phyloP scores from a whole-genome alignment of 2,329 filamentous ascomycete species.

The Orbilia javanica region DNA sequence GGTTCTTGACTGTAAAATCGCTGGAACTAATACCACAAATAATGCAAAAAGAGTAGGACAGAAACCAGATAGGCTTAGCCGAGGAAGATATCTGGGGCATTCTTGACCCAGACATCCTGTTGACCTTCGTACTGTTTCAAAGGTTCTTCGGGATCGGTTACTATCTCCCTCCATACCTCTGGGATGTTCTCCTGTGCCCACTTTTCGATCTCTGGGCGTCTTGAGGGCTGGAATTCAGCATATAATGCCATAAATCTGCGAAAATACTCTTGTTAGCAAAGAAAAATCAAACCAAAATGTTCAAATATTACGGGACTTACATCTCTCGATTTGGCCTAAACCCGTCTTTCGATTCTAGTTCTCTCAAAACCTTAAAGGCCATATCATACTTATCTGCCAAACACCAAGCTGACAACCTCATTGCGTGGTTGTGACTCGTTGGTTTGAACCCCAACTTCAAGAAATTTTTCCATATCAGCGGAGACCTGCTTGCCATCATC shows the following conservation, averaged over 20 bases:
- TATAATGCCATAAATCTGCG: slow-evolving; percentile 54
- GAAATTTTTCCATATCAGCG: slow-evolving; percentile 78
- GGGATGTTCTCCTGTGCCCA: slow-evolving; percentile 80
- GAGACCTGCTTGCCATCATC: slow-evolving; percentile 72
- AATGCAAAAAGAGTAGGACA: slow-evolving; percentile 6
- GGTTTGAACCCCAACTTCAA: slow-evolving; percentile 82
- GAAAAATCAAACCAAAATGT: slow-evolving; percentile 5
- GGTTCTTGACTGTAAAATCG: neutral
- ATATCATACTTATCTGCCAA: slow-evolving; percentile 78
- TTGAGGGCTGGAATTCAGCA: slow-evolving; percentile 64
- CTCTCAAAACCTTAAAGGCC: slow-evolving; percentile 75
- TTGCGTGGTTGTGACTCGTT: slow-evolving; percentile 78
- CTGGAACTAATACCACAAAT: neutral
- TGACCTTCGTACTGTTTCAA: slow-evolving; percentile 49
- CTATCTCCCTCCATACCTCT: slow-evolving; percentile 76
- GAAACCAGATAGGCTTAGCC: neutral
- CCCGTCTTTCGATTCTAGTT: slow-evolving; percentile 76
- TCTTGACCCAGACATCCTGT: slow-evolving; percentile 27
- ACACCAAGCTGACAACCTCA: slow-evolving; percentile 81
- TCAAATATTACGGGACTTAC: slow-evolving; percentile 69
- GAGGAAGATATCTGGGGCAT: slow-evolving; percentile 34
- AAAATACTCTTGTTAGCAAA: neutral
- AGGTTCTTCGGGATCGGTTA: slow-evolving; percentile 64
- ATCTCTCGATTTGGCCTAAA: slow-evolving; percentile 76
- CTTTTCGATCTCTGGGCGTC: slow-evolving; percentile 77